Base-by-base conservation (phyloP, 352 stramenopile genomes). In the Pythium oligandrum region DNA sequence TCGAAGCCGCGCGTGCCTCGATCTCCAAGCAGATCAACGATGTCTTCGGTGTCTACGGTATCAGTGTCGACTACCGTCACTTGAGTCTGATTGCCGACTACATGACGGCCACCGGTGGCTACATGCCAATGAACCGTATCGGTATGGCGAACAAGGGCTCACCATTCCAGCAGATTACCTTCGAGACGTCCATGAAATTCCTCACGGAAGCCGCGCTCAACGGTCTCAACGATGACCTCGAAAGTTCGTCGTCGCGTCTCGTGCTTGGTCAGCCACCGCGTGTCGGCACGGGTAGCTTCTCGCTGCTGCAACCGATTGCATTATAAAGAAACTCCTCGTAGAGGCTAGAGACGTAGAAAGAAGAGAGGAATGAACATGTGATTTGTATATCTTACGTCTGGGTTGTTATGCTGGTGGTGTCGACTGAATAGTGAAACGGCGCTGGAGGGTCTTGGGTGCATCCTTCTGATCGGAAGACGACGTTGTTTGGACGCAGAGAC, bases 21-120 rank as follows among this genome's bases (percentile, higher is more conserved):
- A 99, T 99, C 76, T 97, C 98, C 4, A 93, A 98, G 55, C 96
- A 99, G 81, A 99, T 99, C 64, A 96, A 89, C 44, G 83, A 95
- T 51, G 98, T 99, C 8, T 99, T 99, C 71, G 96, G 95, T 46
- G 97, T 98, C 1, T 99, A 99, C 78, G 97, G 97, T 64, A 99
- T 99, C 75, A 91, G 82, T 53, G 97, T 99, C 9, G 96, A 99
- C 71, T 88, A 92, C 42, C 88, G 97, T 61, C 98, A 99, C 80
- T 71, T 99, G 58, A 97, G 88, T 38, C 80, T 99, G 48, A 96
- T 99, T 66, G 97, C 96, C 56, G 98, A 99, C 78, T 99, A 98
- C 78, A 99, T 99, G 97, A 99, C 97, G 2, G 93, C 93, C 65
- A 76, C 96, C 63, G 98, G 98, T 40, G 95, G 85, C 55, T 98